Conservation (phyloP, 192 early-diverging fungal genomes). For the Coemansia sp. region DNA sequence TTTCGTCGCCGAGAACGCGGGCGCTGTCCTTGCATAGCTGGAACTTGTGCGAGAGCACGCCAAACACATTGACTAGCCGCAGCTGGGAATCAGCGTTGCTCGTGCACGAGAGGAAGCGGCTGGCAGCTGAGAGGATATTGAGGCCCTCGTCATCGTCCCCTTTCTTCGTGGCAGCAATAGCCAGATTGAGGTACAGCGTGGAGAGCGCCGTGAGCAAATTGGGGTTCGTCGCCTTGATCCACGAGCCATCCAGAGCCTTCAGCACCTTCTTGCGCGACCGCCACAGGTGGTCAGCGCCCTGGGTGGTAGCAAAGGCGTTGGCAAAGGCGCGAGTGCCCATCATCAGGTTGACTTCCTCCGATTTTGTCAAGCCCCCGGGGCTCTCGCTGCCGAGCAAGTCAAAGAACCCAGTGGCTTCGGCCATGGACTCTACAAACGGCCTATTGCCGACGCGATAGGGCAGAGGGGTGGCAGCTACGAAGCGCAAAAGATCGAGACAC, state of each 20-base stretch:
- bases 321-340: conserved; percentile 66
- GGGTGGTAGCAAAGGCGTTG: conserved; percentile 66
- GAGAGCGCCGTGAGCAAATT: conserved; percentile 33
- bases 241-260: conserved; percentile 27
- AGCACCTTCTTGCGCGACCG: conserved; percentile 26
- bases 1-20: conserved; percentile 40
- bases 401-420: conserved; percentile 29
- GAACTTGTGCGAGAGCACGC: conserved; percentile 40
- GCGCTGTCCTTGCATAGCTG: conserved; percentile 53
- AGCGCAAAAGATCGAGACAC: conserved; percentile 79
- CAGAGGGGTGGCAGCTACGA: conserved; percentile 59
- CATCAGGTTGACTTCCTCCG: conserved; percentile 73
- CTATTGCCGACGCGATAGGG: conserved; percentile 29
- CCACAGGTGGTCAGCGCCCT: conserved; percentile 48
- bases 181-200: conserved; percentile 32
- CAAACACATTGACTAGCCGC: conserved; percentile 40
- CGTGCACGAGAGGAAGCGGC: conserved; percentile 25
- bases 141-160: conserved; percentile 43
- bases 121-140: conserved; percentile 26
- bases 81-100: conserved; percentile 40
- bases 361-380: conserved; percentile 19
- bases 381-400: conserved; percentile 12
- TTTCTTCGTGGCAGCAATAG: conserved; percentile 16
- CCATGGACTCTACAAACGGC: conserved; percentile 47
- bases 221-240: conserved; percentile 24